phyloP scores from a whole-genome alignment of 2,329 filamentous ascomycete species.

The Coleophoma eucalyptorum region DNA sequence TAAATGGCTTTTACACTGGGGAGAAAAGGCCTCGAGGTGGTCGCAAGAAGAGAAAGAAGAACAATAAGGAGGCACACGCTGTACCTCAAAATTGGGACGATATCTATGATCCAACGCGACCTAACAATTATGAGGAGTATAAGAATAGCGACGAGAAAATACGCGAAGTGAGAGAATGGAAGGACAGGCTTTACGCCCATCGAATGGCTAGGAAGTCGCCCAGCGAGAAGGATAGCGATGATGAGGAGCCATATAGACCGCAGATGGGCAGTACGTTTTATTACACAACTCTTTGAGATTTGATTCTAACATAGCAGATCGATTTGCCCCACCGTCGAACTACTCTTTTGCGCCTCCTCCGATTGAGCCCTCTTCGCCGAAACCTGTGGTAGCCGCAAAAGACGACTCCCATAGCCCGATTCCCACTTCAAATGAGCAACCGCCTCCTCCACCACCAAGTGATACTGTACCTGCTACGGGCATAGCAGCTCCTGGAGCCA shows the following conservation, averaged over 20 bases:
- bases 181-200: conserved; percentile 73
- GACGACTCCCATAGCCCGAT: conserved; percentile 12
- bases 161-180: conserved; percentile 80
- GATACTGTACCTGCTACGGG: conserved; percentile 27
- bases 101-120: conserved; percentile 79
- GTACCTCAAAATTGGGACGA: conserved; percentile 78
- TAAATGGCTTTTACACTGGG: conserved; percentile 56
- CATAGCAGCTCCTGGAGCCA: conserved; percentile 44
- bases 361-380: conserved; percentile 30
- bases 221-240: conserved; percentile 39
- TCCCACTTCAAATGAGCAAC: conserved; percentile 11
- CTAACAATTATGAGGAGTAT: conserved; percentile 83
- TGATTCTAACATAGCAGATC: conserved; percentile 35
- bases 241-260: conserved; percentile 38
- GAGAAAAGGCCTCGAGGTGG: conserved; percentile 65
- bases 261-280: conserved; percentile 40
- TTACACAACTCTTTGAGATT: neutral
- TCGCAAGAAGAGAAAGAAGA: conserved; percentile 62
- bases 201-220: conserved; percentile 45
- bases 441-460: conserved; percentile 19
- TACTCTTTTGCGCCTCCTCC: conserved; percentile 56
- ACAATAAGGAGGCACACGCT: conserved; percentile 63
- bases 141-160: conserved; percentile 80
- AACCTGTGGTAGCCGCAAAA: conserved; percentile 32
- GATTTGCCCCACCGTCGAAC: conserved; percentile 56